Percentiles rank a stretch among this genome's conserved stretches.
phyloP scores from a whole-genome alignment of 2,329 filamentous ascomycete genomes.

The Aspergillus aculeatinus region DNA sequence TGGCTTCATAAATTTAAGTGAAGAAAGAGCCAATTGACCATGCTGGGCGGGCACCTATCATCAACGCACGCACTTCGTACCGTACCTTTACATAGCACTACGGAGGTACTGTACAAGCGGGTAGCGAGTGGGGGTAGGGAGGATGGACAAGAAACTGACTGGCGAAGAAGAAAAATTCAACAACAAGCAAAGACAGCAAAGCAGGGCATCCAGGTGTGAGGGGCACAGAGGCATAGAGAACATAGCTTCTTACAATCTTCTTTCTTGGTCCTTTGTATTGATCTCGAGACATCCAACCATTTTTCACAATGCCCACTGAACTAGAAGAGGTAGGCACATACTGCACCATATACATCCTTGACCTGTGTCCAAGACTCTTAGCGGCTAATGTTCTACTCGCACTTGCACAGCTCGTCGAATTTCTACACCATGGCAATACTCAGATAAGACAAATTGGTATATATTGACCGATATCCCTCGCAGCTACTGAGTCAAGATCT shows the following conservation, averaged over 20 bases:
- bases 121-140: no score
- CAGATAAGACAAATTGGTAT: constrained; percentile 79
- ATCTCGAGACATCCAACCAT: background rate
- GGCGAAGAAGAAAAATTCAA: no score
- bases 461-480: background rate
- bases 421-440: constrained; percentile 87
- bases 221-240: background rate
- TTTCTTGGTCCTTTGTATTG: background rate
- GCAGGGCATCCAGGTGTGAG: background rate
- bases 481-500: background rate
- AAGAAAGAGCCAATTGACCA: no score
- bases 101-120: no score
- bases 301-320: constrained; percentile 66
- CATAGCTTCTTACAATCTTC: background rate
- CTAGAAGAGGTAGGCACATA: constrained; percentile 65
- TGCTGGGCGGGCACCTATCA: no score
- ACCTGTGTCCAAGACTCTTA: background rate
- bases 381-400: background rate
- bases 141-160: no score
- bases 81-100: no score
- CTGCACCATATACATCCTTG: background rate
- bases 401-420: constrained; percentile 61
- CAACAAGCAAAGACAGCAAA: no score
- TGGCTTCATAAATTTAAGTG: no score
- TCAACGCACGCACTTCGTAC: no score